These are phyloP conservation scores for Lentinula lateritia DNA, from an alignment of 768 basidiomycete species.

Conservation along the genomic window DNA sequence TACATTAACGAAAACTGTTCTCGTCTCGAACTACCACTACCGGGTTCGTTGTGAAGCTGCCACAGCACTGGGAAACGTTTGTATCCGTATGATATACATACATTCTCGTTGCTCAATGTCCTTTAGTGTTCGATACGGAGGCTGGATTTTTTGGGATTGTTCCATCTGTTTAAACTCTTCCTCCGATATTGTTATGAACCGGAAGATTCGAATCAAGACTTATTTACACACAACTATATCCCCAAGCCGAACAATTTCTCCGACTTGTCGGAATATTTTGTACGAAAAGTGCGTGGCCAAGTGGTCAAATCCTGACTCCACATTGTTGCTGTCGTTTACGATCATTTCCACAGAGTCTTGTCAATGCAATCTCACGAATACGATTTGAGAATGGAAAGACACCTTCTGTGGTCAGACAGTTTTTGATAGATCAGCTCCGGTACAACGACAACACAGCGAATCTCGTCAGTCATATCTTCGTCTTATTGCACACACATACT, in stretches of 20 bases:
- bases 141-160: conserved; percentile 85
- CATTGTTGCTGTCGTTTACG: neutral
- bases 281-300: conserved; percentile 68
- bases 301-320: neutral
- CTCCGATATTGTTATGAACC: conserved; percentile 87
- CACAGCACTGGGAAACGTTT: conserved; percentile 72
- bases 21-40: conserved; percentile 94
- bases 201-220: conserved; percentile 72
- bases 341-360: conserved; percentile 47
- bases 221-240: conserved; percentile 85
- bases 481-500: neutral
- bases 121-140: conserved; percentile 75
- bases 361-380: conserved; percentile 80
- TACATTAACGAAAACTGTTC: conserved; percentile 86
- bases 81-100: conserved; percentile 6
- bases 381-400: conserved; percentile 86
- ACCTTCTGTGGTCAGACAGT: conserved; percentile 77
- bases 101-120: conserved; percentile 9
- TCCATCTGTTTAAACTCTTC: conserved; percentile 95
- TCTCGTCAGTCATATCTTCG: conserved; percentile 46
- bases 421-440: conserved; percentile 87
- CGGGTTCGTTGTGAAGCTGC: conserved; percentile 95
- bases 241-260: conserved; percentile 94
- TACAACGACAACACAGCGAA: conserved; percentile 96
- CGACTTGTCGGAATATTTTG: conserved; percentile 89